Percentiles rank a stretch among this genome's conserved stretches.
Evolutionary conservation across 352 stramenopile genomes (phyloP).

Genomic region (Globisporangium recalcitrans): DNA sequence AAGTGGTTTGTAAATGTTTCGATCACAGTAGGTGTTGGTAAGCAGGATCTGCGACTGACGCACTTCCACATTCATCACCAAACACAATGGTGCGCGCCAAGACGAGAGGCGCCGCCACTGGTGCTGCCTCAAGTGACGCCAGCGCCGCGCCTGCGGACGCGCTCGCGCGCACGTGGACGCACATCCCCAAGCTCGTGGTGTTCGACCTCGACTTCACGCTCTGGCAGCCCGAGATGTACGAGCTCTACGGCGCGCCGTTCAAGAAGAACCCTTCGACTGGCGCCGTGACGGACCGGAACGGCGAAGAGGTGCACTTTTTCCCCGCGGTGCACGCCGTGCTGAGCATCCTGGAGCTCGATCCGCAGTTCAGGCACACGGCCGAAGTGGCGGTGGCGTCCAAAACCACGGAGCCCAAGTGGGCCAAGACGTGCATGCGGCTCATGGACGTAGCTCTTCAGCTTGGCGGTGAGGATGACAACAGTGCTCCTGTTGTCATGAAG

Average conservation of each 20-base stretch:
- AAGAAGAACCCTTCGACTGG: slow-evolving; percentile 51
- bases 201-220: slow-evolving; percentile 79
- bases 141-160: slow-evolving; percentile 2
- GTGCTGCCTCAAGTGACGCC: not conserved
- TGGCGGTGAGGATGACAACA: not conserved
- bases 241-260: slow-evolving; percentile 79
- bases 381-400: slow-evolving; percentile 69
- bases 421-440: slow-evolving; percentile 73
- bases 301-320: slow-evolving; percentile 81
- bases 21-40: not conserved
- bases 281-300: slow-evolving; percentile 57
- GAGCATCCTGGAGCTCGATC: slow-evolving; percentile 54
- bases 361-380: slow-evolving; percentile 53
- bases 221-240: slow-evolving; percentile 84
- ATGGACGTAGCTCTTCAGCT: slow-evolving; percentile 40
- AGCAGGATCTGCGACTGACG: not conserved
- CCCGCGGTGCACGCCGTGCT: slow-evolving; percentile 62
- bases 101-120: slow-evolving; percentile 6
- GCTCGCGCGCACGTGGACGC: slow-evolving; percentile 31
- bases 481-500: slow-evolving; percentile 18
- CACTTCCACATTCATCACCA: not conserved
- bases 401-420: slow-evolving; percentile 70
- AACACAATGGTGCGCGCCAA: slow-evolving; percentile 11
- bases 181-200: slow-evolving; percentile 60
- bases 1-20: not conserved